phyloP scores from a whole-genome alignment of 495 filamentous ascomycete genomes.

The Talaromyces wortmannii region DNA sequence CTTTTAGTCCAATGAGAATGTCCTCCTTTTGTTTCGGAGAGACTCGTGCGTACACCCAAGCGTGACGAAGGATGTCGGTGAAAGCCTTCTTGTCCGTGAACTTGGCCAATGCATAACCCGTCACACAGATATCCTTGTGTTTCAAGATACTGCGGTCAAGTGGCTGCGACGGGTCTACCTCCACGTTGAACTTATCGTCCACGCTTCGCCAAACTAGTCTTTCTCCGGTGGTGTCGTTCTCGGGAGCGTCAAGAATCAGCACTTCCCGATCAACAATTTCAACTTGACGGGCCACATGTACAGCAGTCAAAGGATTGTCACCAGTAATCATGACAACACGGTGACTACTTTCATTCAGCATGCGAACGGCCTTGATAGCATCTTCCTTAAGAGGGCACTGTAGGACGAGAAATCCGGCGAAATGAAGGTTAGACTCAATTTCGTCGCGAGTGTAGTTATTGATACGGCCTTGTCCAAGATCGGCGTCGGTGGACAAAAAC shows the following conservation, averaged over 20 bases:
- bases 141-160: conserved; percentile 77
- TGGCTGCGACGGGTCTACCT: conserved; percentile 78
- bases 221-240: conserved; percentile 76
- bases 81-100: conserved; percentile 75
- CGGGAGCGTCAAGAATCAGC: conserved; percentile 89
- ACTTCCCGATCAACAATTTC: conserved; percentile 97
- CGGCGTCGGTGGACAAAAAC: conserved; percentile 70
- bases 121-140: conserved; percentile 90
- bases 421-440: conserved; percentile 76
- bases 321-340: conserved; percentile 99
- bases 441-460: conserved; percentile 90
- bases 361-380: conserved; percentile 84
- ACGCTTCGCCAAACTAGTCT: conserved; percentile 90
- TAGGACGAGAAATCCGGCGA: conserved; percentile 92
- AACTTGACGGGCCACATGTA: conserved; percentile 91
- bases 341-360: conserved; percentile 98
- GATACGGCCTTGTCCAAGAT: conserved; percentile 75
- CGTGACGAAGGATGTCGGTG: conserved; percentile 69
- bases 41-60: conserved; percentile 97
- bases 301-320: conserved; percentile 94
- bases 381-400: conserved; percentile 97
- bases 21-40: conserved; percentile 99
- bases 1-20: conserved; percentile 91
- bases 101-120: conserved; percentile 86
- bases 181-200: conserved; percentile 80